Evolutionary conservation across 768 basidiomycete species (phyloP), one percentile per base, ranked within the genome.

Genomic region (Stropharia rugosoannulata): DNA sequence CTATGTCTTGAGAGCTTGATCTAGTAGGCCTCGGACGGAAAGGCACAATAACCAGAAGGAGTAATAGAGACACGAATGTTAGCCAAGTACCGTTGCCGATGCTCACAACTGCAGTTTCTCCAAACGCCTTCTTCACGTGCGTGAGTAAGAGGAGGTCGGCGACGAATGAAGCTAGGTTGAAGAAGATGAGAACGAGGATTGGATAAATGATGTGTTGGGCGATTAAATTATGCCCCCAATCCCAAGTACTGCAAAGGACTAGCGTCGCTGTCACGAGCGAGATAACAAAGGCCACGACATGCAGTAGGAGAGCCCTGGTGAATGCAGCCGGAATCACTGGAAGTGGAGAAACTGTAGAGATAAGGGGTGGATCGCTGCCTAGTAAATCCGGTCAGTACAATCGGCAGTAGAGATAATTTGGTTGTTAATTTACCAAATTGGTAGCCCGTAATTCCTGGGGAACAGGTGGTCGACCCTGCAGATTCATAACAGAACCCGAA

Each of bases 81-180:
- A 59, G 19, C 49, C 54, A 59, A 16, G 51, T 53, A 4, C 54
- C 49, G 42, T 51, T 47, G 36, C 58, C 54, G 29, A 55, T 29
- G 27, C 48, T 22, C 11, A 48, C 27, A 3, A 46, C 16, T 1
- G 51, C 42, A 5, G 35, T 16, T 27, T 16, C 8, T 13, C 43
- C 27, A 13, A 47, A 48, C 35, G 46, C 27, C 45, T 40, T 47
- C 11, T 27, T 27, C 18, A 41, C 38, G 2, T 19, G 16, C 6
- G 29, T 40, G 9, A 55, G 41, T 29, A 55, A 16, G 9, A 22
- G 25, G 25, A 47, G 38, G 16, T 55, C 54, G 29, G 48, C 16
- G 36, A 22, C 9, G 29, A 47, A 48, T 10, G 45, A 39, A 1
- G 22, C 18, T 6, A 39, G 19, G n/a, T 40, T 39, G 25, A 55